phyloP scores from a whole-genome alignment of 768 basidiomycete species.

The Mycena galopus region DNA sequence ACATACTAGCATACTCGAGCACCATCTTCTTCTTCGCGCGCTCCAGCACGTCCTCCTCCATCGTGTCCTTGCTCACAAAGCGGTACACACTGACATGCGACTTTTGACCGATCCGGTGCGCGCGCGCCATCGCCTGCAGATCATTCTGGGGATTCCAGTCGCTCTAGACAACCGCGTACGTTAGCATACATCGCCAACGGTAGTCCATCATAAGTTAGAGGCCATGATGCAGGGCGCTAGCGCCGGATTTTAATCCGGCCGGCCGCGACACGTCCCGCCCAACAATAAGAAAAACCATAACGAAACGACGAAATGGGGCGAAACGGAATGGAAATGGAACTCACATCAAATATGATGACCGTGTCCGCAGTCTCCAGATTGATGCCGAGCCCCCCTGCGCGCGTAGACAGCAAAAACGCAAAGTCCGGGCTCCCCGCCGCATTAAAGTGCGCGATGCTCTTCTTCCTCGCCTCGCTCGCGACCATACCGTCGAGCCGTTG shows the following conservation, averaged over 20 bases:
- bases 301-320: too few species aligned
- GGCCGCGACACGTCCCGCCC: background rate
- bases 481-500: conserved; percentile 98
- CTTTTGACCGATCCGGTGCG: conserved; percentile 99
- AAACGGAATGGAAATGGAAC: conserved; percentile 46
- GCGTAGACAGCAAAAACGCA: conserved; percentile 95
- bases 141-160: conserved; percentile 99
- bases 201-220: background rate
- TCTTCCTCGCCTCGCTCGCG: conserved; percentile 92
- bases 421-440: conserved; percentile 94
- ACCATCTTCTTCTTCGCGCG: conserved; percentile 99
- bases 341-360: conserved; percentile 97
- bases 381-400: conserved; percentile 97
- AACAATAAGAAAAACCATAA: background rate
- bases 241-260: background rate
- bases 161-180: conserved; percentile 64
- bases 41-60: conserved; percentile 99
- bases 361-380: conserved; percentile 99
- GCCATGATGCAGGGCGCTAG: background rate
- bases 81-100: conserved; percentile 98
- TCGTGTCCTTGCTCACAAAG: conserved; percentile 98
- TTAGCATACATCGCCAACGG: background rate
- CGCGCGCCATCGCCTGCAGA: conserved; percentile 98
- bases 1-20: conserved; percentile 97
- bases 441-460: conserved; percentile 98